Percentiles rank a stretch among this genome's conserved stretches.
These are phyloP conservation scores for Emiliania huxleyi DNA, from an alignment of 78 protist genomes.

Conservation along the genomic window DNA sequence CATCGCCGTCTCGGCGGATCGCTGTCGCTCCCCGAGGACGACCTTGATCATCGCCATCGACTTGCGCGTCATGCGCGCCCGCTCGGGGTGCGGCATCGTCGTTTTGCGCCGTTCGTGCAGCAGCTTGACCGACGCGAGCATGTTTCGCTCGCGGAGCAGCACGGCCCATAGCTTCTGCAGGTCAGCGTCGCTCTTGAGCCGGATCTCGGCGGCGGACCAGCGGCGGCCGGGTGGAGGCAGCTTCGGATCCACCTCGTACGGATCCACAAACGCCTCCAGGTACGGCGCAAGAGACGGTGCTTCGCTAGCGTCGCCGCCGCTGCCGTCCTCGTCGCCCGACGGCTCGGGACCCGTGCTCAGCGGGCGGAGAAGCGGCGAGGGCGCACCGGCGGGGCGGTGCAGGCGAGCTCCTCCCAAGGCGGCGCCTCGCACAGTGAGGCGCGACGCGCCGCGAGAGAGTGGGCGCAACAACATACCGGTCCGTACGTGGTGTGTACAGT, in stretches of 20 bases:
- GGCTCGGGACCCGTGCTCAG: too few species aligned
- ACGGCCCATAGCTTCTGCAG: conserved; percentile 73
- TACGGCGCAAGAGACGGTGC: too few species aligned
- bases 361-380: too few species aligned
- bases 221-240: neutral
- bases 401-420: too few species aligned
- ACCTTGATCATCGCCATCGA: neutral
- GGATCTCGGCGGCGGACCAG: conserved; percentile 36
- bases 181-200: conserved; percentile 66
- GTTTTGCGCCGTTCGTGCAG: neutral
- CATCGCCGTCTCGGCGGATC: neutral
- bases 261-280: neutral
- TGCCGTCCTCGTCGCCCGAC: too few species aligned
- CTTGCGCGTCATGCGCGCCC: neutral
- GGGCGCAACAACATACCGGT: too few species aligned
- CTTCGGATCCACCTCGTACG: neutral
- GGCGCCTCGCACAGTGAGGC: too few species aligned
- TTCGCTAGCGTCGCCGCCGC: too few species aligned
- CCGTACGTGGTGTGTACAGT: too few species aligned
- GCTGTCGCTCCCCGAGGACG: neutral
- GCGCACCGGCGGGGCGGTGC: too few species aligned
- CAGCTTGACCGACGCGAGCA: conserved; percentile 43
- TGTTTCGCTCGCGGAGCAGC: conserved; percentile 66
- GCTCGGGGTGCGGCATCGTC: neutral
- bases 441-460: too few species aligned